Conservation (phyloP, 108 stramenopile genomes). For the Cylindrotheca closterium region DNA sequence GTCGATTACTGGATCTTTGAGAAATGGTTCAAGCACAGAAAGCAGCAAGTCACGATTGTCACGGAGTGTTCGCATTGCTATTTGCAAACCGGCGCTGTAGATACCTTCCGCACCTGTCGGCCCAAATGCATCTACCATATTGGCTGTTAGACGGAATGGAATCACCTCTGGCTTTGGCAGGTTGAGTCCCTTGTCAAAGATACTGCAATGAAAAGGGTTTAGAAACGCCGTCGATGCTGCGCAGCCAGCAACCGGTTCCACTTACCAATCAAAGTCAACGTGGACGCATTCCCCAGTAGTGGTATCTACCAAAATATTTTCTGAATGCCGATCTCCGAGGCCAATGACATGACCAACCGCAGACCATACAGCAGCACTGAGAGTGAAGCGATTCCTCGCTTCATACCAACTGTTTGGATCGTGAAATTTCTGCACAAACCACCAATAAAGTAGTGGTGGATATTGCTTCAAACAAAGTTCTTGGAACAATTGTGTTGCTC, state of each 20-base stretch:
- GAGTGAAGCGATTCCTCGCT: slow-evolving; percentile 91
- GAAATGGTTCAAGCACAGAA: slow-evolving; percentile 96
- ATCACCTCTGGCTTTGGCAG: slow-evolving; percentile 94
- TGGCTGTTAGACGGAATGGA: slow-evolving; percentile 97
- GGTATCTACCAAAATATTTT: slow-evolving; percentile 97
- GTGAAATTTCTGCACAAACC: slow-evolving; percentile 93
- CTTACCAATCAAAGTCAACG: slow-evolving; percentile 97
- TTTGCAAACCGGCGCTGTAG: slow-evolving; percentile 77
- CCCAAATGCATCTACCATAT: slow-evolving; percentile 98
- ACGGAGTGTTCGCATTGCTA: slow-evolving; percentile 85
- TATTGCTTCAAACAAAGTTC: slow-evolving; percentile 55
- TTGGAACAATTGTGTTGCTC: slow-evolving; percentile 71
- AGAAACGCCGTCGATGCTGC: not conserved
- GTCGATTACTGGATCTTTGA: slow-evolving; percentile 92
- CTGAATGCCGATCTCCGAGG: slow-evolving; percentile 97
- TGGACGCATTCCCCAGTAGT: slow-evolving; percentile 94
- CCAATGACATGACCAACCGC: slow-evolving; percentile 98
- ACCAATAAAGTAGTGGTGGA: slow-evolving; percentile 93
- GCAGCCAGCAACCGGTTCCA: not conserved
- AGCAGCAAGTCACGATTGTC: slow-evolving; percentile 91
- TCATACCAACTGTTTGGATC: slow-evolving; percentile 97
- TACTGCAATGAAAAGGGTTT: slow-evolving; percentile 38
- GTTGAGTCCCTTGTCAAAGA: slow-evolving; percentile 97
- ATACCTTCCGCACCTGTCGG: slow-evolving; percentile 89
- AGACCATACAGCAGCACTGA: slow-evolving; percentile 86